Conservation (phyloP, 2,329 filamentous ascomycete genomes). For the Monosporascus ibericus region DNA sequence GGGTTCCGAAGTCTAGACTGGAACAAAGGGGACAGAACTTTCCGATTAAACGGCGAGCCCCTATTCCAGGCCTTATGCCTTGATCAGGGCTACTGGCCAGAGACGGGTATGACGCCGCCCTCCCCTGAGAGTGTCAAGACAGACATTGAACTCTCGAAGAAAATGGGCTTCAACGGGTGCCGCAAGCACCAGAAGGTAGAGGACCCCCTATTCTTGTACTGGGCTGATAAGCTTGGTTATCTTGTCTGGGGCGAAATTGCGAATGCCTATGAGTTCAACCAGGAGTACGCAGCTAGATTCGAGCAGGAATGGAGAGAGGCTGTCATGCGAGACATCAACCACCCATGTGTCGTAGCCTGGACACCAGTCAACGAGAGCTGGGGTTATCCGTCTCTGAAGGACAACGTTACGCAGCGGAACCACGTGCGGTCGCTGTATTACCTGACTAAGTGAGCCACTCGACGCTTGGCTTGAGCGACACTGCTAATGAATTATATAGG, state of each 20-base stretch:
- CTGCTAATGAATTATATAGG: conserved; percentile 14
- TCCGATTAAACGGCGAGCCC: conserved; percentile 52
- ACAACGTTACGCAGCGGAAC: conserved; percentile 52
- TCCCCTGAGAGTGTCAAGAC: conserved; percentile 35
- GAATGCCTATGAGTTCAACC: conserved; percentile 57
- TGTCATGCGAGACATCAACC: conserved; percentile 59
- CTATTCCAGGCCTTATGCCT: conserved; percentile 56
- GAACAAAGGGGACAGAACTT: conserved; percentile 50
- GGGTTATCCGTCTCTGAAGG: conserved; percentile 55
- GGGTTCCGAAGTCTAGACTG: conserved; percentile 58
- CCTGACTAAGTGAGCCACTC: conserved; percentile 47
- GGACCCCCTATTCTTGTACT: conserved; percentile 54
- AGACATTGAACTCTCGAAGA: conserved; percentile 51
- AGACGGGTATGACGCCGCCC: conserved; percentile 54
- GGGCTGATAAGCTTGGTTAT: conserved; percentile 54
- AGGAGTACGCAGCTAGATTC: conserved; percentile 53
- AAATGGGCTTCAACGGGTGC: conserved; percentile 59
- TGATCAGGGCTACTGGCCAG: conserved; percentile 60
- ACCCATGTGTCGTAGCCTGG: conserved; percentile 59
- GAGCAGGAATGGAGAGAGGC: conserved; percentile 59
- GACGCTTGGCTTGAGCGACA: not conserved
- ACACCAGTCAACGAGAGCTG: conserved; percentile 60
- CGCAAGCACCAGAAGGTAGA: conserved; percentile 62
- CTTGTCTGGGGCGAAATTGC: conserved; percentile 61
- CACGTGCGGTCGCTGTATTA: conserved; percentile 60